These are phyloP conservation scores for Xylariaceae sp. DNA, from an alignment of 2,329 filamentous ascomycete species.

Conservation along the genomic window DNA sequence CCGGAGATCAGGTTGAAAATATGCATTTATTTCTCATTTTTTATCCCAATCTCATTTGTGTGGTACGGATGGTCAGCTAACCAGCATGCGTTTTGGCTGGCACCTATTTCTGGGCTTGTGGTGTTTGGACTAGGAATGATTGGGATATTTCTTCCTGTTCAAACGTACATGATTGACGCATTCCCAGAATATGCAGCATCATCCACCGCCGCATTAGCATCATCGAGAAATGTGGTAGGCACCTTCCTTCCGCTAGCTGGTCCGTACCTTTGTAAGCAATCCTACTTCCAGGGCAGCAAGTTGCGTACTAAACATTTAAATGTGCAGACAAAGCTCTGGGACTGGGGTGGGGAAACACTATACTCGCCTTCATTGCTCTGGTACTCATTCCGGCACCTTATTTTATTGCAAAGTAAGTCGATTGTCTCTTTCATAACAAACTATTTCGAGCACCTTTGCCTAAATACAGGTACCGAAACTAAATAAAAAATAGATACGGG, in stretches of 20 bases:
- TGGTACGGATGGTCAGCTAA: conserved; percentile 23
- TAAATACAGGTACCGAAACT: not conserved
- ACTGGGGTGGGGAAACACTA: conserved; percentile 23
- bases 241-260: conserved; percentile 26
- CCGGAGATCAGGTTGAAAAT: conserved; percentile 20
- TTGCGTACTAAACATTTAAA: not conserved
- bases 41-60: conserved; percentile 21
- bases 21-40: conserved; percentile 23
- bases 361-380: conserved; percentile 19
- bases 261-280: conserved; percentile 20
- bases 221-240: conserved; percentile 19
- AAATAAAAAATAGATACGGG: conserved; percentile 3
- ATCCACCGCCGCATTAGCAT: conserved; percentile 20
- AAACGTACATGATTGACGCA: conserved; percentile 27
- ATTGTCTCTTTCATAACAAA: not conserved
- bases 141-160: conserved; percentile 21
- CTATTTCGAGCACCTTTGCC: not conserved
- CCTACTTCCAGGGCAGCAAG: not conserved
- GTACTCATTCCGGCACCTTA: conserved; percentile 21
- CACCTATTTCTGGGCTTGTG: conserved; percentile 19
- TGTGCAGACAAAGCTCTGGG: conserved; percentile 17
- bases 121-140: conserved; percentile 22
- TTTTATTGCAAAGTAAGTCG: conserved; percentile 23
- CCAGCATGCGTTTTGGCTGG: conserved; percentile 22
- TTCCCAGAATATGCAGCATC: conserved; percentile 24